These are phyloP conservation scores for Balakata baccata DNA, from an alignment of 345 rosid species.

Conservation along the genomic window DNA sequence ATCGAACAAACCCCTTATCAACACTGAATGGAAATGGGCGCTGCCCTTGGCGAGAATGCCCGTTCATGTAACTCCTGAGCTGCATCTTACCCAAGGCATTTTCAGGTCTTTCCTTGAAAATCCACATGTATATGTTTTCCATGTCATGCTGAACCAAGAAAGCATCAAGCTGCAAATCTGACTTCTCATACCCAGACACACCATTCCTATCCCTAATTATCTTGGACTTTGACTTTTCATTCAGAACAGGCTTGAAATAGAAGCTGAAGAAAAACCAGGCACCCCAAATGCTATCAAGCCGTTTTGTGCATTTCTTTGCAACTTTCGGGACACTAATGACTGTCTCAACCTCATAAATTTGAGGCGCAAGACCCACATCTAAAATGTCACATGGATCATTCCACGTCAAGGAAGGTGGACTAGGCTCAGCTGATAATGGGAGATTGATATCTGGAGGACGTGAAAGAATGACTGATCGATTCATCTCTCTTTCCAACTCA, in stretches of 20 bases:
- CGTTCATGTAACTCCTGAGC: constrained; percentile 94
- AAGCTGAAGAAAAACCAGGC: constrained; percentile 98
- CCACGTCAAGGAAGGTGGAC: constrained; percentile 62
- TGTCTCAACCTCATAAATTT: constrained; percentile 68
- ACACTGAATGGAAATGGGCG: constrained; percentile 80
- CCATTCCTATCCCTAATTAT: constrained; percentile 67
- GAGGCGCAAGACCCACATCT: constrained; percentile 77
- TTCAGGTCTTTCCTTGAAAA: constrained; percentile 92
- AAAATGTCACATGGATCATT: constrained; percentile 68
- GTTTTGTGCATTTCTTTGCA: constrained; percentile 67
- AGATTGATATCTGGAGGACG: constrained; percentile 92
- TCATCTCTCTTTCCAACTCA: constrained; percentile 88
- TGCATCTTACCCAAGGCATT: constrained; percentile 99
- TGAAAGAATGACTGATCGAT: constrained; percentile 65
- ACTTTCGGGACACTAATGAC: constrained; percentile 54
- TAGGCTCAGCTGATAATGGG: constrained; percentile 79
- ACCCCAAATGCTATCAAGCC: constrained; percentile 93
- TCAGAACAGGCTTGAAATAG: constrained; percentile 83
- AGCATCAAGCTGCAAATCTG: constrained; percentile 80
- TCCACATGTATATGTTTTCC: constrained; percentile 99
- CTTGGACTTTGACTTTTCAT: constrained; percentile 83
- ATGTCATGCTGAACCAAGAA: constrained; percentile 96
- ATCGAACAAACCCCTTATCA: constrained; percentile 93
- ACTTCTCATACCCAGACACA: constrained; percentile 72
- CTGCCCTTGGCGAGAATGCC: constrained; percentile 96